Evolutionary conservation across 768 basidiomycete species (phyloP).

Genomic region (Kwoniella shandongensis): DNA sequence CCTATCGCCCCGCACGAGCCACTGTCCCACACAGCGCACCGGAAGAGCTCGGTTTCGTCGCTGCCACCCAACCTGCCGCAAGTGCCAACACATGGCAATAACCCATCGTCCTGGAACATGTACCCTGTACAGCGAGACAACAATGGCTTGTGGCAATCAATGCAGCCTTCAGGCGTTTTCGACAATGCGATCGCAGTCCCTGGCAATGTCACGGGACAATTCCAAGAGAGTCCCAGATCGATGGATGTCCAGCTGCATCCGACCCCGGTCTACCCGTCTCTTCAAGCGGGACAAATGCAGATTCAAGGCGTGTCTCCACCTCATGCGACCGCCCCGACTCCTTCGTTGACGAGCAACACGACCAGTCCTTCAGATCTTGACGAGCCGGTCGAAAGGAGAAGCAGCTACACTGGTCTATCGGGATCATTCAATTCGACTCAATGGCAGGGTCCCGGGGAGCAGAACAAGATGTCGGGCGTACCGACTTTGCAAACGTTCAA

Average conservation of each 20-base stretch:
- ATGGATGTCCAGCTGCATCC: neutral
- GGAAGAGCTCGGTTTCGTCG: slow-evolving; percentile 10
- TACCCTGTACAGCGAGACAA: neutral
- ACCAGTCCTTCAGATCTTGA: slow-evolving; percentile 35
- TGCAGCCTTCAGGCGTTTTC: neutral
- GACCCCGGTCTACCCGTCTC: neutral
- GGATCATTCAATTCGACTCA: slow-evolving; percentile 5
- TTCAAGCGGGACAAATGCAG: neutral
- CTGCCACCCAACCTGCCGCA: slow-evolving; percentile 4
- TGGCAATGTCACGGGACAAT: slow-evolving; percentile 8
- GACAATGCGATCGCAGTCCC: neutral
- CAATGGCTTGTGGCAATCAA: neutral
- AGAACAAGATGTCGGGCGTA: neutral
- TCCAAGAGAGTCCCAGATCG: slow-evolving; percentile 1
- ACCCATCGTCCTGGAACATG: slow-evolving; percentile 3
- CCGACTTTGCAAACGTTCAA: slow-evolving; percentile 5
- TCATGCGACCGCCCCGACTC: slow-evolving; percentile 28
- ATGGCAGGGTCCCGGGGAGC: slow-evolving; percentile 8
- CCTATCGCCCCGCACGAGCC: slow-evolving; percentile 6
- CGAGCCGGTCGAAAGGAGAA: slow-evolving; percentile 28
- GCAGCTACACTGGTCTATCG: slow-evolving; percentile 9
- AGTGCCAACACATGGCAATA: neutral
- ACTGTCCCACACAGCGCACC: neutral
- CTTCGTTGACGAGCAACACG: slow-evolving; percentile 37
- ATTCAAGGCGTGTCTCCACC: slow-evolving; percentile 13